Evolutionary conservation across 257 asterid genomes (phyloP).

Genomic region (Przewalskia tangutica): DNA sequence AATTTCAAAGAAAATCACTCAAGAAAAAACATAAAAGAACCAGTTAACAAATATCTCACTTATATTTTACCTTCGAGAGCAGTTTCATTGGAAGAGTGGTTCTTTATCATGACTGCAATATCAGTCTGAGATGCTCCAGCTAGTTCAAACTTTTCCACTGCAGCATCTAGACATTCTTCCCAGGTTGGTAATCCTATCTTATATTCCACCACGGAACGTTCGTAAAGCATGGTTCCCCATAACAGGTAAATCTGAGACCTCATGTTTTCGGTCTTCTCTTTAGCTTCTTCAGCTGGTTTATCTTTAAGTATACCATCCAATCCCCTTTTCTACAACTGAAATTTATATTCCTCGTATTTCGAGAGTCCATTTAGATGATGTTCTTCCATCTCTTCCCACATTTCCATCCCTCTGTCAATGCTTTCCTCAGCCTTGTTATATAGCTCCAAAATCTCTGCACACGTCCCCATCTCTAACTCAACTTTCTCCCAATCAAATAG

Average conservation of each 20-base stretch:
- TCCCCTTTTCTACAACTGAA: constrained; percentile 46
- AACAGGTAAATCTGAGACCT: constrained; percentile 75
- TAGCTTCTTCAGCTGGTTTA: constrained; percentile 49
- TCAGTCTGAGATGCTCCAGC: constrained; percentile 82
- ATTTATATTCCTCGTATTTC: constrained; percentile 47
- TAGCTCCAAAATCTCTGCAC: constrained; percentile 62
- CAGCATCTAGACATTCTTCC: constrained; percentile 93
- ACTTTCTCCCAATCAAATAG: constrained; percentile 43
- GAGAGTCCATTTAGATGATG: constrained; percentile 80
- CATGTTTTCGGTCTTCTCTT: constrained; percentile 51
- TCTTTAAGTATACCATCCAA: constrained; percentile 52
- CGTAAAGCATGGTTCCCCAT: constrained; percentile 88
- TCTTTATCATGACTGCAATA: constrained; percentile 88
- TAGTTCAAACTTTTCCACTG: constrained; percentile 81
- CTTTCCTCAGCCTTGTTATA: constrained; percentile 90
- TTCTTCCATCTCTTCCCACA: constrained; percentile 94
- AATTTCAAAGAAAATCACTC: neutral
- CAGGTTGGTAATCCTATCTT: constrained; percentile 78
- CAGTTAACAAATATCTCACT: neutral
- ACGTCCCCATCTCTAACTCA: constrained; percentile 42
- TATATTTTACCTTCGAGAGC: constrained; percentile 66
- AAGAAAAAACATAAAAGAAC: neutral
- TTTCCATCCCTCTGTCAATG: constrained; percentile 80
- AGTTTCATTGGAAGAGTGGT: constrained; percentile 86
- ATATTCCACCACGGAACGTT: constrained; percentile 89